phyloP scores from a whole-genome alignment of 805 yeast genomes.

The Starmerella vaccinii region DNA sequence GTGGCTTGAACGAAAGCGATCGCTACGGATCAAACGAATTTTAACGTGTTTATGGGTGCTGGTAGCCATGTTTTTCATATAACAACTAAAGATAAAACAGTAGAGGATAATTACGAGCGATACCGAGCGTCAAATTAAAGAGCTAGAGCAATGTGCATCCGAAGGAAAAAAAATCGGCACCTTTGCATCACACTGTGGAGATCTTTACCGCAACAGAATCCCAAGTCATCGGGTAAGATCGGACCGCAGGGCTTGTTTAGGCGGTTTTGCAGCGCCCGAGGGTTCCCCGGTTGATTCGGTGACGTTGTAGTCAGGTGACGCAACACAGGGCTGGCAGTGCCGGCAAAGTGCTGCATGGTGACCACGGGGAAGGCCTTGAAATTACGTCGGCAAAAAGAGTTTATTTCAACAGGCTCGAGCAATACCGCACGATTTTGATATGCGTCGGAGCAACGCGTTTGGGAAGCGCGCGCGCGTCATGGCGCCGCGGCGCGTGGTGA shows the following conservation, averaged over 20 bases:
- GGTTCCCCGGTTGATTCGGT: background rate
- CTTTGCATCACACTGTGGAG: too few relatives aligned
- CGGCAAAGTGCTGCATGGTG: background rate
- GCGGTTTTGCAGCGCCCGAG: background rate
- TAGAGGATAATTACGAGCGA: too few relatives aligned
- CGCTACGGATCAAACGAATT: too few relatives aligned
- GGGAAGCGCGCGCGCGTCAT: background rate
- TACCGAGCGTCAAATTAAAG: too few relatives aligned
- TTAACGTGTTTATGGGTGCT: too few relatives aligned
- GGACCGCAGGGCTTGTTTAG: background rate
- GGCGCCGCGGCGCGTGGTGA: slow-evolving; percentile 1
- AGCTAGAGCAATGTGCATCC: too few relatives aligned
- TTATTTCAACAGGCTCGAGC: background rate
- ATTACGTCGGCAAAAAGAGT: background rate
- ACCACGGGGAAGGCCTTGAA: too few relatives aligned
- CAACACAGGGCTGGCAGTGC: background rate
- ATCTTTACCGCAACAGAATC: too few relatives aligned
- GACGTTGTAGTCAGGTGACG: background rate
- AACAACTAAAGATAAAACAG: too few relatives aligned
- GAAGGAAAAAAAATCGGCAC: too few relatives aligned
- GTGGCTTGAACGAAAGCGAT: too few relatives aligned
- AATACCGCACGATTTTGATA: background rate
- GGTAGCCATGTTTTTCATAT: too few relatives aligned
- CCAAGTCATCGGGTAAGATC: background rate
- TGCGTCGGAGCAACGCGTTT: background rate